A percentile compares a stretch with the other conserved stretches of the same genome.
Conservation (phyloP, 2,329 filamentous ascomycete genomes). For the Claviceps citrina region DNA sequence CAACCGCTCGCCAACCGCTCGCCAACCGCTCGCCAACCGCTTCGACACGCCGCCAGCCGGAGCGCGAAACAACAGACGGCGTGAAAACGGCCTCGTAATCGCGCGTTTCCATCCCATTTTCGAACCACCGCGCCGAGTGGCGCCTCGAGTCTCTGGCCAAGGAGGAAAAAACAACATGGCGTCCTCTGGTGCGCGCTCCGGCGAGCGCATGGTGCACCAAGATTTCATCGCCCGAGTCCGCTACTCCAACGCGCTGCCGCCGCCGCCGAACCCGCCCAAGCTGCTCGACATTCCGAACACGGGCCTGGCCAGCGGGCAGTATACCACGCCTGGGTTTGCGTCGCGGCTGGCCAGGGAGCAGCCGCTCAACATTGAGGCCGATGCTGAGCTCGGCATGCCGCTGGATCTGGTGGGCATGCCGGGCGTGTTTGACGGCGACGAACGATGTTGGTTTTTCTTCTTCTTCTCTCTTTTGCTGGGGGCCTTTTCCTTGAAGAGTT, state of each 20-base stretch:
- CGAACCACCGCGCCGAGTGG: too few relatives aligned
- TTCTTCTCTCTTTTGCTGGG: background rate
- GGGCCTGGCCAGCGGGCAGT: slow-evolving; percentile 71
- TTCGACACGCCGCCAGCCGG: too few relatives aligned
- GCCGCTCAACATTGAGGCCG: slow-evolving; percentile 88
- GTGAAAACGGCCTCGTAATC: too few relatives aligned
- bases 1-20: too few relatives aligned
- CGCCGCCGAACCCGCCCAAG: slow-evolving; percentile 87
- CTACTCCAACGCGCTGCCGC: slow-evolving; percentile 89
- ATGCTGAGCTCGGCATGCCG: slow-evolving; percentile 95
- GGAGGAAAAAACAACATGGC: too few relatives aligned
- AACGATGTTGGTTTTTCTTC: slow-evolving; percentile 52
- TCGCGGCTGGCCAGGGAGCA: slow-evolving; percentile 81
- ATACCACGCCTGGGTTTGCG: slow-evolving; percentile 80
- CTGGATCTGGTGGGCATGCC: slow-evolving; percentile 90
- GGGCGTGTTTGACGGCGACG: slow-evolving; percentile 86
- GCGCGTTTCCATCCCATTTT: too few relatives aligned
- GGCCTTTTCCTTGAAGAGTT: background rate
- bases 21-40: too few relatives aligned
- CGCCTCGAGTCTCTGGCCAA: background rate
- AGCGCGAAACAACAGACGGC: too few relatives aligned
- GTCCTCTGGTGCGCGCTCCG: slow-evolving; percentile 23
- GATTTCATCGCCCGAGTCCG: slow-evolving; percentile 94
- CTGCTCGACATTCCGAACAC: slow-evolving; percentile 93
- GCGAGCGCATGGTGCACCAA: slow-evolving; percentile 59